These are phyloP conservation scores for Apiospora rasikravindrae DNA, from an alignment of 2,329 filamentous ascomycete genomes.

Conservation along the genomic window DNA sequence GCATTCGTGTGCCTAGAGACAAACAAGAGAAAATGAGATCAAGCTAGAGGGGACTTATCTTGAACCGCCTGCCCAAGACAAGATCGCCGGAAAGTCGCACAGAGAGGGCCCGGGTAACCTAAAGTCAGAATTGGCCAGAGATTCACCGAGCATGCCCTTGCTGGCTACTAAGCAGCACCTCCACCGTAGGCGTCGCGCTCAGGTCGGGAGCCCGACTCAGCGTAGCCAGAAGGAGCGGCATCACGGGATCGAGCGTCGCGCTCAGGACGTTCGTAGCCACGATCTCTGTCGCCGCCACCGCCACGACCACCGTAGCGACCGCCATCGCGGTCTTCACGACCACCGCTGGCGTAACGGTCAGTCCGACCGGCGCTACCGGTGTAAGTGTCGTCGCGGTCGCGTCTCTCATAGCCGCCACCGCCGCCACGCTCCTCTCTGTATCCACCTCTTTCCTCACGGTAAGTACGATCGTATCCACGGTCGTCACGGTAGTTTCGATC, in stretches of 20 bases:
- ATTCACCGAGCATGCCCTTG: not conserved
- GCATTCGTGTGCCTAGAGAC: conserved; percentile 36
- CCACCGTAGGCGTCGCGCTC: conserved; percentile 49
- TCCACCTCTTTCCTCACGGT: conserved; percentile 44
- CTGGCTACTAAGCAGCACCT: conserved; percentile 40
- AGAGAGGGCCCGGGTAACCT: not conserved
- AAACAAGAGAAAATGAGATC: conserved; percentile 32
- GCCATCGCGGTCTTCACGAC: conserved; percentile 20
- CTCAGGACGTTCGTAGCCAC: conserved; percentile 56
- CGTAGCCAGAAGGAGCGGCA: conserved; percentile 46
- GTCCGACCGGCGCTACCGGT: conserved; percentile 39
- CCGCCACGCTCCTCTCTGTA: conserved; percentile 42
- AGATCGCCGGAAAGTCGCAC: not conserved
- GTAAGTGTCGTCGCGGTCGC: conserved; percentile 49
- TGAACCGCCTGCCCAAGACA: conserved; percentile 9
- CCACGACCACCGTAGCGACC: conserved; percentile 32
- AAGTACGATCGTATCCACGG: conserved; percentile 45
- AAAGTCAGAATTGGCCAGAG: not conserved
- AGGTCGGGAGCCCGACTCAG: conserved; percentile 47
- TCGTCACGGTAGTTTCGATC: conserved; percentile 50
- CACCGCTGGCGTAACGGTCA: conserved; percentile 35
- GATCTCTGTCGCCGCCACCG: conserved; percentile 56
- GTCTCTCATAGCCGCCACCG: conserved; percentile 50
- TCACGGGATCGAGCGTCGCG: conserved; percentile 46
- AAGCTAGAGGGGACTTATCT: conserved; percentile 23